These are phyloP conservation scores for Prosopis cineraria DNA, from an alignment of 306 rosid genomes.

Conservation along the genomic window DNA sequence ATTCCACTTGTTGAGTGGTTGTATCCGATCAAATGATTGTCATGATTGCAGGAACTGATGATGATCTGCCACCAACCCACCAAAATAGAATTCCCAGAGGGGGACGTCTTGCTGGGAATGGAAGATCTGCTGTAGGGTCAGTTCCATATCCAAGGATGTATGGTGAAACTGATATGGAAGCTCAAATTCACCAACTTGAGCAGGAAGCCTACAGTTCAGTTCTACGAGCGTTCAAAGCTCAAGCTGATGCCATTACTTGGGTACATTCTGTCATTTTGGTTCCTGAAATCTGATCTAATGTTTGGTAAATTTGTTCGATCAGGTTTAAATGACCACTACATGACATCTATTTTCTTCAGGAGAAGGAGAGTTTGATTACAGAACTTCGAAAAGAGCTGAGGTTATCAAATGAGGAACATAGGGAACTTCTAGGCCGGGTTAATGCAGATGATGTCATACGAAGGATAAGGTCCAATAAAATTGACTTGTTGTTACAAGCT, in stretches of 20 bases:
- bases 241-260: constrained; percentile 98
- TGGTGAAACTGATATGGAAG: constrained; percentile 87
- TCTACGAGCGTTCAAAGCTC: constrained; percentile 99
- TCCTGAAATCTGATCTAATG: constrained; percentile 49
- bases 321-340: constrained; percentile 59
- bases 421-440: constrained; percentile 90
- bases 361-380: constrained; percentile 88
- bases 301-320: constrained; percentile 42
- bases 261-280: constrained; percentile 54
- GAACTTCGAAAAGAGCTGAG: constrained; percentile 91
- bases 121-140: constrained; percentile 80
- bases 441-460: constrained; percentile 85
- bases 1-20: constrained; percentile 23
- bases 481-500: constrained; percentile 31
- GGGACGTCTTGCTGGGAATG: constrained; percentile 81
- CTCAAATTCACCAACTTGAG: constrained; percentile 95
- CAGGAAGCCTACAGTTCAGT: constrained; percentile 98
- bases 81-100: constrained; percentile 85
- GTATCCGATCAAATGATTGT: constrained; percentile 7
- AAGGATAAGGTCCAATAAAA: constrained; percentile 74
- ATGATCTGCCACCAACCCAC: constrained; percentile 85
- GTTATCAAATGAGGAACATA: constrained; percentile 91
- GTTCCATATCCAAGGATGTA: constrained; percentile 82
- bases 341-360: constrained; percentile 78
- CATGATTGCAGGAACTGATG: constrained; percentile 75